These are phyloP conservation scores for Laetiporus sulphureus DNA, from an alignment of 1,284 basidiomycete species.

Conservation along the genomic window DNA sequence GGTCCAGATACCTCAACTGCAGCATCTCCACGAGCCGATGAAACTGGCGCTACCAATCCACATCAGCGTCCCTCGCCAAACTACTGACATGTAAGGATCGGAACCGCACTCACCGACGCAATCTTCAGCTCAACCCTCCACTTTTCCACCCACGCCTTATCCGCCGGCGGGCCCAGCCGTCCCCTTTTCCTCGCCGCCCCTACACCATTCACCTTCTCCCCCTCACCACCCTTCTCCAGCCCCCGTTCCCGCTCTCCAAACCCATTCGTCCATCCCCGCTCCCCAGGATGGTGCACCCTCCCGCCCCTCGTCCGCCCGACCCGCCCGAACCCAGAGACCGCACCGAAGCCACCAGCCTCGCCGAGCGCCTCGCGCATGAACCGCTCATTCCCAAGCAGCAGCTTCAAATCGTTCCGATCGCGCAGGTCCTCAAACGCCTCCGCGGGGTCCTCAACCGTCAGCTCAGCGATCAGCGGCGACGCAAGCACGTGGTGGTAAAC, in stretches of 20 bases:
- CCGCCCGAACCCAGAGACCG: background rate
- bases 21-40: conserved; percentile 91
- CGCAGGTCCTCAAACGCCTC: conserved; percentile 94
- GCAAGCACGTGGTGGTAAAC: conserved; percentile 77
- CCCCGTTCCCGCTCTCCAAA: conserved; percentile 18
- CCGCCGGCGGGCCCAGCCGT: conserved; percentile 70
- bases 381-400: conserved; percentile 59
- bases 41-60: conserved; percentile 75
- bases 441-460: conserved; percentile 96
- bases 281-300: conserved; percentile 33
- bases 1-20: conserved; percentile 68
- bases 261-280: conserved; percentile 22
- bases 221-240: conserved; percentile 3
- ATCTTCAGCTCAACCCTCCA: conserved; percentile 85
- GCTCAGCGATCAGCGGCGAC: conserved; percentile 70
- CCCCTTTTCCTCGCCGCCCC: conserved; percentile 40
- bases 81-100: too few species aligned
- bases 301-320: background rate
- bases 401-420: conserved; percentile 86
- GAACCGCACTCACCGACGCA: conserved; percentile 53
- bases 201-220: conserved; percentile 28
- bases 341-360: conserved; percentile 5
- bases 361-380: conserved; percentile 68
- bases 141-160: conserved; percentile 74
- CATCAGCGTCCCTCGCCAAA: background rate